Conservation (phyloP, 495 filamentous ascomycete genomes). For the Pseudevernia furfuracea region DNA sequence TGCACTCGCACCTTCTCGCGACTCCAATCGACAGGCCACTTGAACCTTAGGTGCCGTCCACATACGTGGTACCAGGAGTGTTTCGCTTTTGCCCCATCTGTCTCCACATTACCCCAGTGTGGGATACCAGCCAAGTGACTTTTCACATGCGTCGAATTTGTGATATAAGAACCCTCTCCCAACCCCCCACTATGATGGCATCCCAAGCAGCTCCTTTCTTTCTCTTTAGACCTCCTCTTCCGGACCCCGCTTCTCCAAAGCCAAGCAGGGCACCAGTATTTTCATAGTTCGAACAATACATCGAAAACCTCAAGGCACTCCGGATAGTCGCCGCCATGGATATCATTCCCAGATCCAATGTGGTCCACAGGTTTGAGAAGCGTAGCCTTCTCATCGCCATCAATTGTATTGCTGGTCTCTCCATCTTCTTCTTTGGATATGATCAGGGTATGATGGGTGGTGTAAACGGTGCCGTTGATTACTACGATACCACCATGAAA, state of each 20-base stretch:
- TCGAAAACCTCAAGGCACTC: neutral
- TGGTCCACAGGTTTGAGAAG: conserved; percentile 57
- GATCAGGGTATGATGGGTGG: conserved; percentile 72
- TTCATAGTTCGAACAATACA: neutral
- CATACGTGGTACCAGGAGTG: conserved; percentile 7
- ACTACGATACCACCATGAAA: conserved; percentile 53
- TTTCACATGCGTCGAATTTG: neutral
- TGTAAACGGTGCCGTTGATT: conserved; percentile 59
- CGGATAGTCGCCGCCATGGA: conserved; percentile 23
- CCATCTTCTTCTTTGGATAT: conserved; percentile 57
- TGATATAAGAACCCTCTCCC: conserved; percentile 10
- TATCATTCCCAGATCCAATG: conserved; percentile 46
- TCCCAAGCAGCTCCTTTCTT: conserved; percentile 8
- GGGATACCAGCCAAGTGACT: neutral
- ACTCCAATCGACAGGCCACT: conserved; percentile 3
- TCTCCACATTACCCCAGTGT: conserved; percentile 20
- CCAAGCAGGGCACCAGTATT: conserved; percentile 9
- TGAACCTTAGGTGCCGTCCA: neutral
- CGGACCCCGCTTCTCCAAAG: conserved; percentile 10
- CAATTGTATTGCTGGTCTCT: conserved; percentile 55
- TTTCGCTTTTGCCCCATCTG: conserved; percentile 18
- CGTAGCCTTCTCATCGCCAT: conserved; percentile 54
- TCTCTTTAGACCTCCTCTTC: neutral
- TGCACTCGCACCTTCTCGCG: conserved; percentile 6
- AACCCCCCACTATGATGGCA: neutral